phyloP scores from a whole-genome alignment of 2,329 filamentous ascomycete species.

The Hypoxylon sp. region DNA sequence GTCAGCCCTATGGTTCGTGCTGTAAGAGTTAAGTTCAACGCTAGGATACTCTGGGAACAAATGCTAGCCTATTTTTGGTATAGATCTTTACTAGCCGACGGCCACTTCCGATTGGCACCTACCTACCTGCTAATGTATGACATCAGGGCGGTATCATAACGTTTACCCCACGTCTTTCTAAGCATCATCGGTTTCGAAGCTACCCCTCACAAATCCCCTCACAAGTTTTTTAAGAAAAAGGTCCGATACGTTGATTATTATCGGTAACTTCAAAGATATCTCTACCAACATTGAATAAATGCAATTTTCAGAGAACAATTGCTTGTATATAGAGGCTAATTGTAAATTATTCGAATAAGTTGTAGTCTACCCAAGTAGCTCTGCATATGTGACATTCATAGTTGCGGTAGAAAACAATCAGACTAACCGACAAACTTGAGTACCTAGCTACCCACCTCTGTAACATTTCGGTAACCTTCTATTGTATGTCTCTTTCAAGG shows the following conservation, averaged over 20 bases:
- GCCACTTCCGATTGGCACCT: slow-evolving; percentile 23
- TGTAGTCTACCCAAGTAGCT: neutral
- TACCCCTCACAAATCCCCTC: slow-evolving; percentile 43
- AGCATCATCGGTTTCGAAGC: slow-evolving; percentile 35
- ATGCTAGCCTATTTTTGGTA: slow-evolving; percentile 15
- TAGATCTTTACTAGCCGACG: neutral
- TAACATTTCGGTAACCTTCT: slow-evolving; percentile 11
- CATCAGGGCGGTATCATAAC: slow-evolving; percentile 28
- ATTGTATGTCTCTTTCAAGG: slow-evolving; percentile 40
- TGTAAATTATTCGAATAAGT: slow-evolving; percentile 5
- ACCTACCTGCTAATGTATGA: slow-evolving; percentile 23
- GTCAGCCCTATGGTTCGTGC: slow-evolving; percentile 38
- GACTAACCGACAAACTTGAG: neutral
- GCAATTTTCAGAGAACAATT: neutral
- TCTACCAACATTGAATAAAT: slow-evolving; percentile 1
- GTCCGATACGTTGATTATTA: slow-evolving; percentile 24
- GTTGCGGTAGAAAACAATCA: slow-evolving; percentile 2
- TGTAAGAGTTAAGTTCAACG: slow-evolving; percentile 13
- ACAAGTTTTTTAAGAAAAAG: slow-evolving; percentile 14
- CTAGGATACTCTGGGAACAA: neutral
- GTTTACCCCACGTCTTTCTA: slow-evolving; percentile 30
- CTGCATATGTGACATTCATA: neutral
- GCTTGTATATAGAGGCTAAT: neutral
- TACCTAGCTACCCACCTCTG: neutral
- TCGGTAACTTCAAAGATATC: slow-evolving; percentile 6